A percentile compares a stretch with the other conserved stretches of the same genome.
phyloP scores from a whole-genome alignment of 2,329 filamentous ascomycete species.

The Albophoma yamanashiensis region DNA sequence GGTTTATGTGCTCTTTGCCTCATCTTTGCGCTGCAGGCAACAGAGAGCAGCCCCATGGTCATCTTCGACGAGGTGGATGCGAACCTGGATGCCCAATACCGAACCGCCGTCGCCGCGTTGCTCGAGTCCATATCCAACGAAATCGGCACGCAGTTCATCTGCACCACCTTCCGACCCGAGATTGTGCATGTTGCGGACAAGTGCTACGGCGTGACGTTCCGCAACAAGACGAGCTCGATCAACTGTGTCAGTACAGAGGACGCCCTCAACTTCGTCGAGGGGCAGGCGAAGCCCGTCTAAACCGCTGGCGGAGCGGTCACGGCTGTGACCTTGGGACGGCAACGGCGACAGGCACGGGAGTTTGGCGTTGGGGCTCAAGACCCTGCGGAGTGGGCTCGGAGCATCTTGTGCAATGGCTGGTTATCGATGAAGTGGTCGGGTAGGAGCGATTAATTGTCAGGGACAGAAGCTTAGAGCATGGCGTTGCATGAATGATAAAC shows the following conservation, averaged over 20 bases:
- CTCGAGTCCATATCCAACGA: slow-evolving; percentile 66
- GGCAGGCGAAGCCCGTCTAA: slow-evolving; percentile 41
- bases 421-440: neutral
- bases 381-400: neutral
- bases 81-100: slow-evolving; percentile 95
- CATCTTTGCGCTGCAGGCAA: slow-evolving; percentile 97
- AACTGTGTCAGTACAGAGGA: slow-evolving; percentile 82
- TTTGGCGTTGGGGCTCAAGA: slow-evolving; percentile 1
- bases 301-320: slow-evolving; percentile 3
- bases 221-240: slow-evolving; percentile 89
- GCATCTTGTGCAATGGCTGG: neutral
- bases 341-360: neutral
- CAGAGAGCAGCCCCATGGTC: slow-evolving; percentile 95
- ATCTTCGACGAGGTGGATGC: slow-evolving; percentile 99
- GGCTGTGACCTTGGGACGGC: neutral
- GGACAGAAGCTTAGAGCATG: neutral
- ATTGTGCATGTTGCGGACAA: slow-evolving; percentile 94
- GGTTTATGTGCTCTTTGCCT: slow-evolving; percentile 93
- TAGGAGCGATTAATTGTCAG: neutral
- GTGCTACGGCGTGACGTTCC: slow-evolving; percentile 92
- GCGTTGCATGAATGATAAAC: neutral
- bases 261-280: slow-evolving; percentile 89
- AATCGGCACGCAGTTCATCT: slow-evolving; percentile 76
- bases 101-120: slow-evolving; percentile 87
- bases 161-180: slow-evolving; percentile 95